Evolutionary conservation across 805 yeast genomes (phyloP).

Genomic region (Barnettozyma californica): DNA sequence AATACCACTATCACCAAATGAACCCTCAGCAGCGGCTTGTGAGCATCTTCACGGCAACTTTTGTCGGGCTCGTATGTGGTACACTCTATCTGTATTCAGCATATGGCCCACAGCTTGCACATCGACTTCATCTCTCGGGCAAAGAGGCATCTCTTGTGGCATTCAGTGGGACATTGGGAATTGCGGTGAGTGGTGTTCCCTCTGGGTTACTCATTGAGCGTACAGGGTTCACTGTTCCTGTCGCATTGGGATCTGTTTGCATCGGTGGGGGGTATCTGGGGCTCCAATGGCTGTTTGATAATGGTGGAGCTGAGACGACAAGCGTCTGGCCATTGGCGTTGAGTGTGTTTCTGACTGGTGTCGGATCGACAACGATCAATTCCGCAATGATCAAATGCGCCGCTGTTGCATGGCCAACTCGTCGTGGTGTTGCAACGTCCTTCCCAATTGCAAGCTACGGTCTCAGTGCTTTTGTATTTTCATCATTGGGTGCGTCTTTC

Average conservation of each 20-base stretch:
- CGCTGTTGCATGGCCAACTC: conserved; percentile 60
- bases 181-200: conserved; percentile 58
- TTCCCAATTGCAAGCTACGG: conserved; percentile 74
- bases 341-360: conserved; percentile 53
- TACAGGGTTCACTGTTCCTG: conserved; percentile 51
- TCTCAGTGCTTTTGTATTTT: conserved; percentile 62
- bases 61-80: conserved; percentile 57
- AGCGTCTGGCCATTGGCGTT: conserved; percentile 37
- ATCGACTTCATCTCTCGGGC: conserved; percentile 50
- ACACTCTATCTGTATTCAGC: conserved; percentile 73
- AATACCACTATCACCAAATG: neutral
- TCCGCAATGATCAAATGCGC: conserved; percentile 68
- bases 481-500: conserved; percentile 46
- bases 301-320: conserved; percentile 24
- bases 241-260: conserved; percentile 43
- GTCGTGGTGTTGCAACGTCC: conserved; percentile 70
- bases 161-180: conserved; percentile 61
- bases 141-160: conserved; percentile 62
- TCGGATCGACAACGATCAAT: conserved; percentile 63
- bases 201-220: conserved; percentile 63
- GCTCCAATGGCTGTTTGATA: conserved; percentile 45
- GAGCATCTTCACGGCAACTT: conserved; percentile 16
- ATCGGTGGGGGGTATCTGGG: conserved; percentile 53
- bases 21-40: conserved; percentile 1
- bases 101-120: conserved; percentile 72